phyloP scores from a whole-genome alignment of 805 yeast species.

The Wickerhamomyces chaumierensis region DNA sequence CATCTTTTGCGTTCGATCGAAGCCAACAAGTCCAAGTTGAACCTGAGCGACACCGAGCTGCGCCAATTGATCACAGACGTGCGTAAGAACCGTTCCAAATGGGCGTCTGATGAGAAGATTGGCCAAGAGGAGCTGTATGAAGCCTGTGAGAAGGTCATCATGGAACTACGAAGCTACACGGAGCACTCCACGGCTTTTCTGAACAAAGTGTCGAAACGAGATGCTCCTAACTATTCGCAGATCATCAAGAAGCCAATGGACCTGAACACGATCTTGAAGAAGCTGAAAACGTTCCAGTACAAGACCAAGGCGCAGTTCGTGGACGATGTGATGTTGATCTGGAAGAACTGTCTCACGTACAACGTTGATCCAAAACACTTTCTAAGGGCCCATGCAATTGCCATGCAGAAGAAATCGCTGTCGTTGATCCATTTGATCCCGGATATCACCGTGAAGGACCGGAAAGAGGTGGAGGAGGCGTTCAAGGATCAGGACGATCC shows the following conservation, averaged over 20 bases:
- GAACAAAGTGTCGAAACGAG: constrained; percentile 93
- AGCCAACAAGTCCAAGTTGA: constrained; percentile 61
- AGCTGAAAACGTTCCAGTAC: constrained; percentile 73
- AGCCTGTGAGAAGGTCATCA: constrained; percentile 91
- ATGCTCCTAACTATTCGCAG: constrained; percentile 92
- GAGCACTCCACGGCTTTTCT: constrained; percentile 95
- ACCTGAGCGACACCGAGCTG: constrained; percentile 71
- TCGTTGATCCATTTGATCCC: constrained; percentile 79
- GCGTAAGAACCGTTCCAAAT: constrained; percentile 87
- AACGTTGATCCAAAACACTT: constrained; percentile 94
- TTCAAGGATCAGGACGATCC: constrained; percentile 18
- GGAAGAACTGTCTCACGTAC: constrained; percentile 89
- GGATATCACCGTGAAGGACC: constrained; percentile 65
- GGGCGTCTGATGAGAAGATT: constrained; percentile 92
- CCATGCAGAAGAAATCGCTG: constrained; percentile 87
- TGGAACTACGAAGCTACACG: constrained; percentile 82
- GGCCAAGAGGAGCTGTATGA: constrained; percentile 98
- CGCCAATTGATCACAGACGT: constrained; percentile 84
- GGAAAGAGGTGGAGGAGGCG: constrained; percentile 55
- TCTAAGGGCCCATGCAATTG: constrained; percentile 81
- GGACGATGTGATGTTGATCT: constrained; percentile 89
- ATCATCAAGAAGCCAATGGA: constrained; percentile 95
- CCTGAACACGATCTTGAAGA: constrained; percentile 85
- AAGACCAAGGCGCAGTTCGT: constrained; percentile 80
- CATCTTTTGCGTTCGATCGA: constrained; percentile 75